Percentiles rank a stretch among this genome's conserved stretches.
phyloP scores from a whole-genome alignment of 495 filamentous ascomycete species.

The Penicillium diatomitis region DNA sequence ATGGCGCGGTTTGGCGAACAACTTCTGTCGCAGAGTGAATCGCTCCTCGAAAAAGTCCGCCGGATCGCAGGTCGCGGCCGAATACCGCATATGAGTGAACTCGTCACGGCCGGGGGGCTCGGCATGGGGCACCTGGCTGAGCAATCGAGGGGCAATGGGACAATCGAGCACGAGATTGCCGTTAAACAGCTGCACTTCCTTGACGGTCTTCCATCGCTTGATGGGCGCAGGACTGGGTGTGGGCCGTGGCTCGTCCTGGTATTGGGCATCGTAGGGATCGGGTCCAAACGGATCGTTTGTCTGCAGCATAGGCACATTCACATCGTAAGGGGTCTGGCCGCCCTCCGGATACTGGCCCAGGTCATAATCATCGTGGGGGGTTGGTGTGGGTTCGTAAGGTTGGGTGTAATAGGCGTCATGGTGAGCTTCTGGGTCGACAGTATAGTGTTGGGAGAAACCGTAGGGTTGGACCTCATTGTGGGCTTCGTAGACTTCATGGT shows the following conservation, averaged over 20 bases:
- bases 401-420: slow-evolving; percentile 80
- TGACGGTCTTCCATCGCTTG: slow-evolving; percentile 95
- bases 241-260: slow-evolving; percentile 35
- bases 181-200: slow-evolving; percentile 92
- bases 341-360: slow-evolving; percentile 42
- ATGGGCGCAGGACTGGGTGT: slow-evolving; percentile 60
- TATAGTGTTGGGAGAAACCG: slow-evolving; percentile 50
- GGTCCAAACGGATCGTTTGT: slow-evolving; percentile 48
- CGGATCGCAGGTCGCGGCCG: slow-evolving; percentile 93
- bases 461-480: slow-evolving; percentile 39
- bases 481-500: slow-evolving; percentile 56
- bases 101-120: slow-evolving; percentile 78
- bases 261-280: slow-evolving; percentile 40
- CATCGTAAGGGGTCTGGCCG: slow-evolving; percentile 47
- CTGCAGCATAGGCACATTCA: slow-evolving; percentile 53
- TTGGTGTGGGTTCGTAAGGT: slow-evolving; percentile 58
- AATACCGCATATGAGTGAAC: slow-evolving; percentile 98
- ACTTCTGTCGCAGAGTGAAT: slow-evolving; percentile 87
- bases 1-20: slow-evolving; percentile 87
- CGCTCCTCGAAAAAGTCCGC: slow-evolving; percentile 75
- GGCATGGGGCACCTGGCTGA: slow-evolving; percentile 78
- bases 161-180: slow-evolving; percentile 97
- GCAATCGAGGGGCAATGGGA: slow-evolving; percentile 80
- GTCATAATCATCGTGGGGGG: slow-evolving; percentile 49
- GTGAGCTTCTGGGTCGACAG: slow-evolving; percentile 70